phyloP scores from a whole-genome alignment of 805 yeast genomes.

The Babjeviella inositovora region DNA sequence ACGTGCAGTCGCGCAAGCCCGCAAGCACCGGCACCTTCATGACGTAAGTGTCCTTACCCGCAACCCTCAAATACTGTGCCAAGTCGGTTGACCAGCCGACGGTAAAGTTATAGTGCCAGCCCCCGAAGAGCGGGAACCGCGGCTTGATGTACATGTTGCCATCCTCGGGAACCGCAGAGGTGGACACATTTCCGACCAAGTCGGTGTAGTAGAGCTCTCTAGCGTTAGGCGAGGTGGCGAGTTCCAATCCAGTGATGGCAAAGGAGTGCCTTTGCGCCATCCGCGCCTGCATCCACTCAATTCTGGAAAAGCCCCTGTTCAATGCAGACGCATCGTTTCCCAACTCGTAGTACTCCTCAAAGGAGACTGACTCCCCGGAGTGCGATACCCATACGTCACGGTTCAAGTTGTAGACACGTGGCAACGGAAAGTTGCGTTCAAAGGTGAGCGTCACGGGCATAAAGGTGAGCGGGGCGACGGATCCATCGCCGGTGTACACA shows the following conservation, averaged over 20 bases:
- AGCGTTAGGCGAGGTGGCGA: slow-evolving; percentile 26
- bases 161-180: slow-evolving; percentile 25
- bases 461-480: slow-evolving; percentile 27
- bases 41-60: slow-evolving; percentile 30
- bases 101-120: slow-evolving; percentile 92
- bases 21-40: slow-evolving; percentile 57
- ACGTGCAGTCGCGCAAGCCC: slow-evolving; percentile 57
- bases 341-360: slow-evolving; percentile 78
- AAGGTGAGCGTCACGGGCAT: slow-evolving; percentile 40
- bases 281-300: slow-evolving; percentile 54
- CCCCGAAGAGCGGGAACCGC: slow-evolving; percentile 90
- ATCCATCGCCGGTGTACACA: too few species aligned
- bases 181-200: slow-evolving; percentile 85
- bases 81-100: slow-evolving; percentile 77
- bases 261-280: slow-evolving; percentile 33
- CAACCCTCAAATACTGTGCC: slow-evolving; percentile 27
- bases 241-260: slow-evolving; percentile 43
- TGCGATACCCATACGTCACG: slow-evolving; percentile 87
- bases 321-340: slow-evolving; percentile 64
- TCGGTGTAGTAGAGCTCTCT: slow-evolving; percentile 68
- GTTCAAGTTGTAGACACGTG: slow-evolving; percentile 38
- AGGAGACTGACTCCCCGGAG: slow-evolving; percentile 51
- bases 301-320: slow-evolving; percentile 60
- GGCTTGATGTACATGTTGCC: slow-evolving; percentile 46
- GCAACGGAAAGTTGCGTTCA: slow-evolving; percentile 50